phyloP scores from a whole-genome alignment of 1,139 yeast genomes.

The Debaryomyces subglobosus region DNA sequence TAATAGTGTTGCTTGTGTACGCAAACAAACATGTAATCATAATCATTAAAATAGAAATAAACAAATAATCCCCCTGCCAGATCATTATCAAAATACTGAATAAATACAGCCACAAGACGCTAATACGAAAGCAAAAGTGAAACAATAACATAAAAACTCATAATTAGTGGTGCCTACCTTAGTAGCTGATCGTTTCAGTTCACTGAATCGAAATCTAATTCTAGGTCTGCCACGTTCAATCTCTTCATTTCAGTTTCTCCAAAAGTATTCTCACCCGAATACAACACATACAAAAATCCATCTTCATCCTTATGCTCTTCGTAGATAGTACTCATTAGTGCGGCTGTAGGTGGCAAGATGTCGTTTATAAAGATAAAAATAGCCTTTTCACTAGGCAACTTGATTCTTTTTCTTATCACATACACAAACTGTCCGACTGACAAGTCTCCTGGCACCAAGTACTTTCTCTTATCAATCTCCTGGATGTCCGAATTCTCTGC shows the following conservation, averaged over 20 bases:
- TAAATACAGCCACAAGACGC: constrained; percentile 2
- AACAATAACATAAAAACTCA: neutral
- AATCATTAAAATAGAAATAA: constrained; percentile 8
- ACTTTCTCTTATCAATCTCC: constrained; percentile 94
- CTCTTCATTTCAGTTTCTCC: constrained; percentile 39
- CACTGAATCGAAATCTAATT: constrained; percentile 5
- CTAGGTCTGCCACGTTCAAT: constrained; percentile 8
- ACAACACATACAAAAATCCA: constrained; percentile 92
- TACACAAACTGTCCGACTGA: constrained; percentile 98
- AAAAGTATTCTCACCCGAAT: constrained; percentile 85
- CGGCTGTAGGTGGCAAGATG: constrained; percentile 96
- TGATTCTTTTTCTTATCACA: constrained; percentile 93
- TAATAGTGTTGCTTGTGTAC: neutral
- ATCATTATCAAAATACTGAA: constrained; percentile 4
- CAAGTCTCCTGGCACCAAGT: constrained; percentile 92
- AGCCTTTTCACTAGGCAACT: constrained; percentile 96
- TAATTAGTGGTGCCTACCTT: neutral
- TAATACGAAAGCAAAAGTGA: neutral
- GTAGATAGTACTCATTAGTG: constrained; percentile 90
- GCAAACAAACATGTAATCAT: constrained; percentile 2
- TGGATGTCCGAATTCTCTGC: constrained; percentile 97
- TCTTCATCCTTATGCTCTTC: constrained; percentile 98
- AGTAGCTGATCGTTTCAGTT: neutral
- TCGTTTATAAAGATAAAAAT: constrained; percentile 96
- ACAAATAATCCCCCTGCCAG: constrained; percentile 3